Percentiles rank a stretch among this genome's conserved stretches.
These are phyloP conservation scores for Entophlyctis luteolus DNA, from an alignment of 192 early-diverging fungal species.

Conservation along the genomic window DNA sequence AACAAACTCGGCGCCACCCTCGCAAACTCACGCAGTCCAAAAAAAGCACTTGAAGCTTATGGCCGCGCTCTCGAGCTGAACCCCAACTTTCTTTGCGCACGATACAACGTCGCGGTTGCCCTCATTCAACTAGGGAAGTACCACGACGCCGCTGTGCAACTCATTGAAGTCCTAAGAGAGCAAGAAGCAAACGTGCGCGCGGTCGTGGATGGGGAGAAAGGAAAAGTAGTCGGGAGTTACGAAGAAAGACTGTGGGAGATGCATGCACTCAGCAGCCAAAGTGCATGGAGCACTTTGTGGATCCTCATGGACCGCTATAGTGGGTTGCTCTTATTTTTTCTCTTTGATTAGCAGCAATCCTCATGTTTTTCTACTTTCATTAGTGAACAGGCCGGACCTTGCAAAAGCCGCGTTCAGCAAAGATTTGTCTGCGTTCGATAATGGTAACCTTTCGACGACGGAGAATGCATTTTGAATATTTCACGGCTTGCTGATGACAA, in stretches of 20 bases:
- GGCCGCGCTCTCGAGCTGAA: slow-evolving; percentile 91
- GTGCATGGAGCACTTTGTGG: slow-evolving; percentile 81
- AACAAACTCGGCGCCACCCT: slow-evolving; percentile 96
- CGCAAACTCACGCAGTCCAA: slow-evolving; percentile 75
- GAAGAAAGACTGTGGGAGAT: slow-evolving; percentile 34
- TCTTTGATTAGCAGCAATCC: too few species aligned
- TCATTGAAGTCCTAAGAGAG: slow-evolving; percentile 79
- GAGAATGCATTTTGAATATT: too few species aligned
- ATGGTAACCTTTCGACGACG: too few species aligned
- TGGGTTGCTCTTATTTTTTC: slow-evolving; percentile 29
- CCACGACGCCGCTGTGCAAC: slow-evolving; percentile 85
- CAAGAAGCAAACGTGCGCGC: slow-evolving; percentile 53
- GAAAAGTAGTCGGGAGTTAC: slow-evolving; percentile 27
- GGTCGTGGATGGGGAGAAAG: slow-evolving; percentile 50
- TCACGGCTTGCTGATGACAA: too few species aligned
- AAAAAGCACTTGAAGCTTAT: slow-evolving; percentile 86
- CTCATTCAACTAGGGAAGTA: slow-evolving; percentile 87
- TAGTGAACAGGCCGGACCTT: slow-evolving; percentile 78
- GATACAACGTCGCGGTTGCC: slow-evolving; percentile 92
- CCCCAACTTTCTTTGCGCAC: slow-evolving; percentile 88
- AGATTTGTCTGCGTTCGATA: slow-evolving; percentile 77
- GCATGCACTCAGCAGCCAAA: slow-evolving; percentile 47
- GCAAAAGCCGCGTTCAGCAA: slow-evolving; percentile 67
- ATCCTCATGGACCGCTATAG: slow-evolving; percentile 51
- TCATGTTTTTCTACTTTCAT: too few species aligned